Conservation (phyloP, 1,284 basidiomycete genomes). For the Waitea zeae region DNA sequence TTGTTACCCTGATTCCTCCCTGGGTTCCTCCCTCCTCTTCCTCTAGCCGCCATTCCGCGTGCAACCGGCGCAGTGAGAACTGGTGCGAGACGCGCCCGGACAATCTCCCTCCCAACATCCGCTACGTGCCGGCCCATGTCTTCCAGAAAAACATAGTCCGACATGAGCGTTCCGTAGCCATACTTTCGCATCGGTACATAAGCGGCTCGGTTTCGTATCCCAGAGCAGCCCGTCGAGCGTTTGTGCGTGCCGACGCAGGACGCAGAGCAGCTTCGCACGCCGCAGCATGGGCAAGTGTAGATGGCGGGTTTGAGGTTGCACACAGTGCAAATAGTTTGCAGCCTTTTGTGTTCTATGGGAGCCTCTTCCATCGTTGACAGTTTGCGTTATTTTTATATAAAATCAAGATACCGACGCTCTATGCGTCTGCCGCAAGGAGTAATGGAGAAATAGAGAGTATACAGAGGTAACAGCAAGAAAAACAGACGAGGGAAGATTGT, state of each 20-base stretch:
- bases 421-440: no score
- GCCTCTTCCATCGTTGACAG: no score
- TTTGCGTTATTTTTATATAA: no score
- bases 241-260: constrained; percentile 64
- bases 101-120: constrained; percentile 58
- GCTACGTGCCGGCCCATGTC: constrained; percentile 54
- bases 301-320: constrained; percentile 30
- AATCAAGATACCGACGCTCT: no score
- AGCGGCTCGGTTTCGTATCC: constrained; percentile 52
- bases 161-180: constrained; percentile 67
- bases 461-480: no score
- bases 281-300: constrained; percentile 76
- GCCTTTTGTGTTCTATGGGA: no score
- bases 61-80: no score
- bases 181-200: constrained; percentile 72
- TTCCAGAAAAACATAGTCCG: constrained; percentile 75
- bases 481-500: no score
- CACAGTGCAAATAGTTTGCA: constrained; percentile 28
- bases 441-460: no score
- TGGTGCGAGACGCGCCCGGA: no score
- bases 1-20: constrained; percentile 7
- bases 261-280: constrained; percentile 53
- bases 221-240: constrained; percentile 40
- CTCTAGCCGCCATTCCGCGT: constrained; percentile 10
- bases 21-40: constrained; percentile 16